Conservation (phyloP, 2,329 filamentous ascomycete species). For the Zymoseptoria tritici region DNA sequence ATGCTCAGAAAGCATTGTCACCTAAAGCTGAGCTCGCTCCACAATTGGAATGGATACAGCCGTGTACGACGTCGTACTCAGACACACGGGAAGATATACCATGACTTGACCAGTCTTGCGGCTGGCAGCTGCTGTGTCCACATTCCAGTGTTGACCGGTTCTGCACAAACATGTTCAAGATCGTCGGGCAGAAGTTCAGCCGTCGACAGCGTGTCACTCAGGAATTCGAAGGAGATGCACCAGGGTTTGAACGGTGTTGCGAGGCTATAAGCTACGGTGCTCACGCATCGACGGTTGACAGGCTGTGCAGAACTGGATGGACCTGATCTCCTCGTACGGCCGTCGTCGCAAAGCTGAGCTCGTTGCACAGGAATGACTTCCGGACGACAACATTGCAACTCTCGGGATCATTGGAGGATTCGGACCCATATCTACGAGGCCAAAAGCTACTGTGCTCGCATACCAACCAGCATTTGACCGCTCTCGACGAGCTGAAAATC, state of each 20-base stretch:
- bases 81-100: neutral
- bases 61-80: neutral
- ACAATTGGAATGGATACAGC: neutral
- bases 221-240: neutral
- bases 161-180: neutral
- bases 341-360: neutral
- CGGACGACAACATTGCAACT: neutral
- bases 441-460: neutral
- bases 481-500: neutral
- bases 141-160: neutral
- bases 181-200: neutral
- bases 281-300: neutral
- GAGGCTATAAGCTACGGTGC: neutral
- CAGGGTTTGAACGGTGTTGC: neutral
- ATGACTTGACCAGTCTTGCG: neutral
- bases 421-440: neutral
- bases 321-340: neutral
- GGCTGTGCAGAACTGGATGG: too few species aligned
- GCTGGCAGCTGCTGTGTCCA: neutral
- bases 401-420: neutral
- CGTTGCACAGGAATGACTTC: neutral
- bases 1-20: neutral
- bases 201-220: neutral
- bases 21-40: neutral
- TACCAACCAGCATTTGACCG: neutral